Conservation (phyloP, 768 basidiomycete species). For the Rhizopogon rudus region DNA sequence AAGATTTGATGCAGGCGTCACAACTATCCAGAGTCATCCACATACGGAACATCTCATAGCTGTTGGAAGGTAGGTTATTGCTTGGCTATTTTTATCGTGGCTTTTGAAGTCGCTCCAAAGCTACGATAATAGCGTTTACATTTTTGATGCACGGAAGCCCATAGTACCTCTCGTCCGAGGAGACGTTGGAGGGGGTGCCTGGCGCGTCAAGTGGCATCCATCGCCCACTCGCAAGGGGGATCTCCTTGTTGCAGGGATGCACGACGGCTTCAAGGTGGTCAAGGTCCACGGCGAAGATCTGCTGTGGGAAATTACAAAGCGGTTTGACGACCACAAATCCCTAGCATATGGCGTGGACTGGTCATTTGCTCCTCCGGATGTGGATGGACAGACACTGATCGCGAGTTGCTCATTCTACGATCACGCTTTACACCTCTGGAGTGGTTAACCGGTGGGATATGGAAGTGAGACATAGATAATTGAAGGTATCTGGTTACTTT, state of each 20-base stretch:
- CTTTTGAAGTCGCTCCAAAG: conserved; percentile 33
- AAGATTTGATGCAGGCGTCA: conserved; percentile 92
- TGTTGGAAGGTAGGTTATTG: conserved; percentile 71
- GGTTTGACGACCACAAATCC: conserved; percentile 73
- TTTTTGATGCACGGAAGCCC: conserved; percentile 80
- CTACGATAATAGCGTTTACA: conserved; percentile 74
- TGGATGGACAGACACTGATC: conserved; percentile 44
- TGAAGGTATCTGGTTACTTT: background rate
- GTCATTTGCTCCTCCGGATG: conserved; percentile 43
- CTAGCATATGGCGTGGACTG: conserved; percentile 94
- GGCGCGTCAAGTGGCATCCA: conserved; percentile 97
- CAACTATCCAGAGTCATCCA: conserved; percentile 83
- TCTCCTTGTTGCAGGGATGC: conserved; percentile 95
- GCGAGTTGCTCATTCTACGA: conserved; percentile 98
- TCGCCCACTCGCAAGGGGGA: conserved; percentile 57
- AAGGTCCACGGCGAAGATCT: conserved; percentile 15
- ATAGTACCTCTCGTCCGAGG: conserved; percentile 49
- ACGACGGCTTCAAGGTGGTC: conserved; percentile 90
- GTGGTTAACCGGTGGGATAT: conserved; percentile 35
- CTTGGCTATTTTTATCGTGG: background rate
- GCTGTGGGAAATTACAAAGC: conserved; percentile 39
- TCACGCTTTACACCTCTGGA: conserved; percentile 78
- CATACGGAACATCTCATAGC: conserved; percentile 76
- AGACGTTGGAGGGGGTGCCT: conserved; percentile 86
- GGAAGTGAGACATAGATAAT: background rate